Evolutionary conservation across 805 yeast species (phyloP).

Genomic region (Yarrowia alimentaria): DNA sequence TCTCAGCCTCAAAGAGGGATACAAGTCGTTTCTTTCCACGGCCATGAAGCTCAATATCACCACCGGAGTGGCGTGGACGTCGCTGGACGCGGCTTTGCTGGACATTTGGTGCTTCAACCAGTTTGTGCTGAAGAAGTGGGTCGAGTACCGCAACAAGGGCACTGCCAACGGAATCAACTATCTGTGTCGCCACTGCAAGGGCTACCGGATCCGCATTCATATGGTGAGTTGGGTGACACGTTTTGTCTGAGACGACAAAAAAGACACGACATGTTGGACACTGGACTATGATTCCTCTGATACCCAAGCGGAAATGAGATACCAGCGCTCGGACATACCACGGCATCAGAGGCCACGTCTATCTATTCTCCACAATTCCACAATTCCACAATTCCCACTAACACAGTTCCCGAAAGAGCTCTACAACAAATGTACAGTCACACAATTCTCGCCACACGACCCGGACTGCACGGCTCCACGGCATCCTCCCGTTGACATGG

Average conservation of each 20-base stretch:
- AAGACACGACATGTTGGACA: too few relatives aligned
- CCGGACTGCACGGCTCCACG: conserved; percentile 13
- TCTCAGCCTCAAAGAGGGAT: conserved; percentile 19
- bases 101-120: conserved; percentile 27
- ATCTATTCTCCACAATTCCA: too few relatives aligned
- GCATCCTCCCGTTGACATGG: conserved; percentile 21
- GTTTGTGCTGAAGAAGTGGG: conserved; percentile 25
- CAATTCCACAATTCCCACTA: too few relatives aligned
- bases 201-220: conserved; percentile 19
- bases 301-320: too few relatives aligned
- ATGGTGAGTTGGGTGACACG: too few relatives aligned
- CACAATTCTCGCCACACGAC: conserved; percentile 19
- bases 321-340: too few relatives aligned
- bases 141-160: conserved; percentile 25
- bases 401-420: conserved; percentile 21
- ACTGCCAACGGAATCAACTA: conserved; percentile 26
- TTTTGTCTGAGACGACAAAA: too few relatives aligned
- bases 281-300: too few relatives aligned
- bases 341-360: too few relatives aligned
- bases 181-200: conserved; percentile 24
- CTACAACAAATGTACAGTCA: conserved; percentile 19
- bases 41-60: conserved; percentile 24
- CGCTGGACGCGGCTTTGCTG: conserved; percentile 12
- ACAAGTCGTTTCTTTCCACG: conserved; percentile 20
- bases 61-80: conserved; percentile 24